Conservation (phyloP, 2,329 filamentous ascomycete species). For the Metarhizium brunneum region DNA sequence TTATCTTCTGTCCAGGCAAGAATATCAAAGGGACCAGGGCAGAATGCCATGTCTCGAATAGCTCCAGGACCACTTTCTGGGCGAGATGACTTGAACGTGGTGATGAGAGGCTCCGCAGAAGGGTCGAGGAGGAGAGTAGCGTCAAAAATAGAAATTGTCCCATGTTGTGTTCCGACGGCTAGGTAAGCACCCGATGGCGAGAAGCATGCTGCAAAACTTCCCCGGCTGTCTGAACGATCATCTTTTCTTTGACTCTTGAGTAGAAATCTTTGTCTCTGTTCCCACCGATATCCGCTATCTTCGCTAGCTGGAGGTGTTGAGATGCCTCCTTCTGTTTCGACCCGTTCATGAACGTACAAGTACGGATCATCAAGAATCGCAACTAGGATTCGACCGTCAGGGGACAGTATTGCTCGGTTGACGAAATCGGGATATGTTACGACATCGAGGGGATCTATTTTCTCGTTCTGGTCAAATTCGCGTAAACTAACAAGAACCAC, state of each 20-base stretch:
- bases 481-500: conserved; percentile 75
- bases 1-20: conserved; percentile 91
- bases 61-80: conserved; percentile 64
- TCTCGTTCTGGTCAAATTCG: conserved; percentile 38
- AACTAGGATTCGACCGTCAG: conserved; percentile 70
- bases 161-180: conserved; percentile 72
- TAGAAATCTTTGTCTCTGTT: conserved; percentile 39
- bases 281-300: conserved; percentile 37
- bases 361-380: conserved; percentile 83
- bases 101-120: conserved; percentile 54
- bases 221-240: conserved; percentile 46
- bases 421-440: conserved; percentile 75
- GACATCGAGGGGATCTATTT: conserved; percentile 53
- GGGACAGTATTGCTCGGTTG: conserved; percentile 91
- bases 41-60: conserved; percentile 85
- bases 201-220: conserved; percentile 73
- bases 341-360: conserved; percentile 70
- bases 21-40: conserved; percentile 80
- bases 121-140: conserved; percentile 36
- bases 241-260: conserved; percentile 48
- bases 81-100: conserved; percentile 69
- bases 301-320: conserved; percentile 14
- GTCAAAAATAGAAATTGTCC: conserved; percentile 68
- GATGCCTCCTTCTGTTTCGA: conserved; percentile 23
- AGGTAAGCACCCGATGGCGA: conserved; percentile 61